A percentile compares a stretch with the other conserved stretches of the same genome.
Evolutionary conservation across 495 filamentous ascomycete species (phyloP).

Genomic region (Hypoxylon intermedium): DNA sequence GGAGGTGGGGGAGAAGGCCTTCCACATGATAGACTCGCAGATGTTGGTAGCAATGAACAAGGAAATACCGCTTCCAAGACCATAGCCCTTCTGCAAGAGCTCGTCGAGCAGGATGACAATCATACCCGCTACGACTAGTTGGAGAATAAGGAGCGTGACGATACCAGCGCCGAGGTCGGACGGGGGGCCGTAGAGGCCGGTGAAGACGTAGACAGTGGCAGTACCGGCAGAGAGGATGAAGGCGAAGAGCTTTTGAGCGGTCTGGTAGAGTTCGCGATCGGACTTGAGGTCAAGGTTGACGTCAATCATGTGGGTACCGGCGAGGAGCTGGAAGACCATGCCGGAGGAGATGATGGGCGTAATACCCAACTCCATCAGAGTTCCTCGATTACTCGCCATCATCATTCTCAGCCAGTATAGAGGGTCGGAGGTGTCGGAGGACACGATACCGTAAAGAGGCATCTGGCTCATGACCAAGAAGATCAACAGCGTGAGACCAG

Average conservation of each 20-base stretch:
- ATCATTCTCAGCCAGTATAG: constrained; percentile 99
- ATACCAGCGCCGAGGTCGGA: constrained; percentile 96
- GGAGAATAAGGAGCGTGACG: constrained; percentile 94
- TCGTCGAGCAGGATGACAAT: constrained; percentile 99
- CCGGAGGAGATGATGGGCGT: constrained; percentile 99
- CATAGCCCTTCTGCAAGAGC: constrained; percentile 99
- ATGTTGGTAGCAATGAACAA: constrained; percentile 99
- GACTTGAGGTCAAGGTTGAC: constrained; percentile 99
- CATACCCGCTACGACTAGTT: constrained; percentile 94
- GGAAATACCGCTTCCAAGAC: constrained; percentile 96
- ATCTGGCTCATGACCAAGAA: constrained; percentile 99
- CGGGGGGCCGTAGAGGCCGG: constrained; percentile 95
- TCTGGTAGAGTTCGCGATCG: constrained; percentile 99
- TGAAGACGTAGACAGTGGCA: constrained; percentile 95
- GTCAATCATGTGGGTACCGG: constrained; percentile 99
- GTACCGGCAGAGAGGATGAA: constrained; percentile 98
- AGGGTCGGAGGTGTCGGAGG: constrained; percentile 95
- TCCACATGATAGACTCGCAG: constrained; percentile 99
- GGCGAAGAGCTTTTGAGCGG: constrained; percentile 98
- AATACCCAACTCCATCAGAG: constrained; percentile 98
- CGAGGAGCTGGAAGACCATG: constrained; percentile 99
- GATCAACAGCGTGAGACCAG: constrained; percentile 92
- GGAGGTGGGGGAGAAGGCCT: constrained; percentile 98
- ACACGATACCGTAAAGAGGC: constrained; percentile 95
- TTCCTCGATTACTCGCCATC: constrained; percentile 98